Conservation (phyloP, 129 eudicot genomes). For the Artemisia annua region DNA sequence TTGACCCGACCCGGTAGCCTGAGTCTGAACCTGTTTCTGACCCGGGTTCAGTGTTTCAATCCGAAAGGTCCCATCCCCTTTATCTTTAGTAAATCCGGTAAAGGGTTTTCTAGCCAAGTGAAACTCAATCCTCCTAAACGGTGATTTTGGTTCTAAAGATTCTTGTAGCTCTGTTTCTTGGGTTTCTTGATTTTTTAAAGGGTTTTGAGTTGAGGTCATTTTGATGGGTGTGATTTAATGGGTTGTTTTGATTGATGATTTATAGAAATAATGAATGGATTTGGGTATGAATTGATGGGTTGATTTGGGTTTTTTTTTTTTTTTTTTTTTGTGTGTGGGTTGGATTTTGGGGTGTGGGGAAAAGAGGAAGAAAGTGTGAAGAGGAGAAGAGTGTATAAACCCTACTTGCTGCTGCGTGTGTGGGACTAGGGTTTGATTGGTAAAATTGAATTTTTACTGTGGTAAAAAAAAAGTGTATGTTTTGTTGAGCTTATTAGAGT, state of each 20-base stretch:
- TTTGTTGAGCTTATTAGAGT: not conserved
- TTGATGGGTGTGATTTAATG: not conserved
- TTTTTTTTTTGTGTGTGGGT: not conserved
- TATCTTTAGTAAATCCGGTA: conserved; percentile 38
- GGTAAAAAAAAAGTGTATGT: not conserved
- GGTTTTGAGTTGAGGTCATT: conserved; percentile 15
- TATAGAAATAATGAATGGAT: not conserved
- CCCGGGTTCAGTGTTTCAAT: conserved; percentile 65
- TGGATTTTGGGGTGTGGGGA: not conserved
- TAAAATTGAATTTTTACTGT: not conserved
- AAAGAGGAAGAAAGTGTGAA: conserved; percentile 29
- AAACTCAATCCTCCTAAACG: conserved; percentile 62
- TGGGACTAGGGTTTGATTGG: conserved; percentile 21
- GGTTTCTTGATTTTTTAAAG: not conserved
- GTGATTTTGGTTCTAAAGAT: conserved; percentile 31
- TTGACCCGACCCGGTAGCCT: conserved; percentile 10
- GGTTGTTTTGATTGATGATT: conserved; percentile 6
- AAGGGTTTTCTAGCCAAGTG: conserved; percentile 59
- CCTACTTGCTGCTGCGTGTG: conserved; percentile 26
- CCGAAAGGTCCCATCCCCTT: conserved; percentile 47
- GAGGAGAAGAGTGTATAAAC: conserved; percentile 31
- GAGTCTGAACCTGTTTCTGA: conserved; percentile 7
- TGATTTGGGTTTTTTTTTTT: conserved; percentile 8
- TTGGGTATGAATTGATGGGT: conserved; percentile 4
- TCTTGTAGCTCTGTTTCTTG: conserved; percentile 17